Evolutionary conservation across 2,329 filamentous ascomycete genomes (phyloP).

Genomic region (Elsinoe batatas): DNA sequence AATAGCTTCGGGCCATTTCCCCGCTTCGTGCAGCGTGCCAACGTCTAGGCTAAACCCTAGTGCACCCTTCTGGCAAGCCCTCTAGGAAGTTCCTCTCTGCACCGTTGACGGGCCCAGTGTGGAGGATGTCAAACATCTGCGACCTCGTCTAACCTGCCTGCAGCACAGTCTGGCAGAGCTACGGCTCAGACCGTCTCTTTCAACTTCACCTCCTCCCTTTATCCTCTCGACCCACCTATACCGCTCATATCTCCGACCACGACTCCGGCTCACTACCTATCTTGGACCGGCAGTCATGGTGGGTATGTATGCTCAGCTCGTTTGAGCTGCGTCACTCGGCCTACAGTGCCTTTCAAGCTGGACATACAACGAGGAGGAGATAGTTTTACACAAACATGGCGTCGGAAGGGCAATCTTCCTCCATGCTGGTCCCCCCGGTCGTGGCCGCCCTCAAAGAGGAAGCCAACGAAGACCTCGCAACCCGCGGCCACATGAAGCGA

Average conservation of each 20-base stretch:
- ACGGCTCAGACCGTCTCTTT: conserved; percentile 9
- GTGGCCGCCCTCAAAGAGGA: conserved; percentile 35
- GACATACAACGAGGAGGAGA: background rate
- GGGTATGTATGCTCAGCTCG: conserved; percentile 3
- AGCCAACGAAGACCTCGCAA: conserved; percentile 21
- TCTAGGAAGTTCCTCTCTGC: background rate
- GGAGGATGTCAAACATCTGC: conserved; percentile 10
- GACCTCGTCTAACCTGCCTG: conserved; percentile 6
- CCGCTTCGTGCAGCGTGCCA: conserved; percentile 2
- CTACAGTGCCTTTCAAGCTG: background rate
- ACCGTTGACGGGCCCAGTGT: background rate
- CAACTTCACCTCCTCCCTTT: background rate
- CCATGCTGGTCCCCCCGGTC: conserved; percentile 34
- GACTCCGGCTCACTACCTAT: background rate
- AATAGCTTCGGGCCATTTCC: conserved; percentile 1
- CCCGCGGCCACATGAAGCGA: conserved; percentile 40
- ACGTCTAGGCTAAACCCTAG: conserved; percentile 8
- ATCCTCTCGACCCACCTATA: background rate
- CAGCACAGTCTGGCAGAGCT: conserved; percentile 3
- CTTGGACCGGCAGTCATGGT: conserved; percentile 13
- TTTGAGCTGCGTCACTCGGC: conserved; percentile 6
- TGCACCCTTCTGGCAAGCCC: conserved; percentile 5
- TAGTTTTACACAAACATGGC: background rate
- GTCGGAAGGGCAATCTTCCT: conserved; percentile 9
- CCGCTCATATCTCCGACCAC: background rate